These are phyloP conservation scores for Kockovaella imperatae DNA, from an alignment of 768 basidiomycete species.

Conservation along the genomic window DNA sequence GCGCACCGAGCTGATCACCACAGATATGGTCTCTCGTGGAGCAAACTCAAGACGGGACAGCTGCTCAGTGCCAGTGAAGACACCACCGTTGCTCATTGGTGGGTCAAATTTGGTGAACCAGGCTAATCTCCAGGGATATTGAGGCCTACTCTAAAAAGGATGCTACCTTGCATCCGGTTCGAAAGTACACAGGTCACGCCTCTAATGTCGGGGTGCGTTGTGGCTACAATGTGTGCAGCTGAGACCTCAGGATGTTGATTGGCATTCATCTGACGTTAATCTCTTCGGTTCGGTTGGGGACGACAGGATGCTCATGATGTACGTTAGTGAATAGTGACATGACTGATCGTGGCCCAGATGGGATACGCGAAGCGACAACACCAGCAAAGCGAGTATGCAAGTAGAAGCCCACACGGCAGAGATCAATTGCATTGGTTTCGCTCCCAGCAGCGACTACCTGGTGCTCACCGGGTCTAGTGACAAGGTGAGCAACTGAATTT, in stretches of 20 bases:
- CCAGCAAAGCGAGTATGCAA: slow-evolving; percentile 60
- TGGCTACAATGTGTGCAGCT: not conserved
- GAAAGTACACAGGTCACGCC: slow-evolving; percentile 76
- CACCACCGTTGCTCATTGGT: slow-evolving; percentile 93
- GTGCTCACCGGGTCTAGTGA: slow-evolving; percentile 88
- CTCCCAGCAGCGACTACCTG: slow-evolving; percentile 68
- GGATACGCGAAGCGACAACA: slow-evolving; percentile 66
- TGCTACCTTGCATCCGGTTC: slow-evolving; percentile 71
- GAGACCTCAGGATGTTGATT: slow-evolving; percentile 79
- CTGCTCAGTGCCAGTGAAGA: slow-evolving; percentile 90
- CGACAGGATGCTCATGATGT: slow-evolving; percentile 91
- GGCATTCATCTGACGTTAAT: slow-evolving; percentile 75
- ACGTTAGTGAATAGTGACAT: slow-evolving; percentile 39
- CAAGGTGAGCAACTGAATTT: slow-evolving; percentile 54
- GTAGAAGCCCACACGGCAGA: slow-evolving; percentile 83
- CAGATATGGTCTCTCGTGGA: slow-evolving; percentile 93
- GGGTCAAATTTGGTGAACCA: slow-evolving; percentile 23
- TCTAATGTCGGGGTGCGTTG: slow-evolving; percentile 78
- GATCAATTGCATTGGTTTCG: slow-evolving; percentile 84
- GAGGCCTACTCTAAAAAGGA: slow-evolving; percentile 74
- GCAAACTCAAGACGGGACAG: slow-evolving; percentile 69
- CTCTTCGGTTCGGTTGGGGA: slow-evolving; percentile 93
- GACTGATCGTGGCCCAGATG: slow-evolving; percentile 53
- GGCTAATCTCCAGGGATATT: slow-evolving; percentile 61
- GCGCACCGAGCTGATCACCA: not conserved